Evolutionary conservation across 2,329 filamentous ascomycete species (phyloP).

Genomic region (Colletotrichum lentis): DNA sequence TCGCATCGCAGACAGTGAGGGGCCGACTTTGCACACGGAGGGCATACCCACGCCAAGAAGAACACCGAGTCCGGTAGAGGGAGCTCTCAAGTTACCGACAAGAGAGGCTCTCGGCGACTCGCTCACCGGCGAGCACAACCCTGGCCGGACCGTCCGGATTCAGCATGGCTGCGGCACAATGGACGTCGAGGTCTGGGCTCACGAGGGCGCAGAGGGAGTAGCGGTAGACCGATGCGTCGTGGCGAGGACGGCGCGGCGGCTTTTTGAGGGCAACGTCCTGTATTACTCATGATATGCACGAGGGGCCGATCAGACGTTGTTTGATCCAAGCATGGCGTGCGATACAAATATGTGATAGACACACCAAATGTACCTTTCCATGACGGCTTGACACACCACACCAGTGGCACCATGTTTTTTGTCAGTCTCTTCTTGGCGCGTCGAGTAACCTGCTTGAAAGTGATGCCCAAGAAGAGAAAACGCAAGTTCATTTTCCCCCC

Average conservation of each 20-base stretch:
- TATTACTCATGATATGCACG: slow-evolving; percentile 40
- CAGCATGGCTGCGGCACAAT: slow-evolving; percentile 45
- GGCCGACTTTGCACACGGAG: background rate
- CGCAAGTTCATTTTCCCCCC: too few relatives aligned
- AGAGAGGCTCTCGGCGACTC: background rate
- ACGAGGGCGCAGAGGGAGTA: slow-evolving; percentile 36
- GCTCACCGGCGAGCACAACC: background rate
- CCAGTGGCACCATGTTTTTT: too few relatives aligned
- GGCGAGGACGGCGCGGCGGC: slow-evolving; percentile 45
- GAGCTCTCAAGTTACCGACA: background rate
- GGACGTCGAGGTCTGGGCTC: slow-evolving; percentile 40
- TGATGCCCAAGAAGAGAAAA: background rate
- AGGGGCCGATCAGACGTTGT: background rate
- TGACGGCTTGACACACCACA: background rate
- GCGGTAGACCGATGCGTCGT: slow-evolving; percentile 44
- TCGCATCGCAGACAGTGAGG: slow-evolving; percentile 31
- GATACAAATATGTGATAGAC: background rate
- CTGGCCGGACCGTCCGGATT: slow-evolving; percentile 37
- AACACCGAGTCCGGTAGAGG: slow-evolving; percentile 40
- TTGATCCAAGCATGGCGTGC: slow-evolving; percentile 9
- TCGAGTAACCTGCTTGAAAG: background rate
- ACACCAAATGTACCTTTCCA: background rate
- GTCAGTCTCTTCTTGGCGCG: background rate
- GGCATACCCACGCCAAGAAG: slow-evolving; percentile 38
- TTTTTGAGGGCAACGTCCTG: slow-evolving; percentile 46